phyloP scores from a whole-genome alignment of 495 filamentous ascomycete genomes.

The Lophium mytilinum region DNA sequence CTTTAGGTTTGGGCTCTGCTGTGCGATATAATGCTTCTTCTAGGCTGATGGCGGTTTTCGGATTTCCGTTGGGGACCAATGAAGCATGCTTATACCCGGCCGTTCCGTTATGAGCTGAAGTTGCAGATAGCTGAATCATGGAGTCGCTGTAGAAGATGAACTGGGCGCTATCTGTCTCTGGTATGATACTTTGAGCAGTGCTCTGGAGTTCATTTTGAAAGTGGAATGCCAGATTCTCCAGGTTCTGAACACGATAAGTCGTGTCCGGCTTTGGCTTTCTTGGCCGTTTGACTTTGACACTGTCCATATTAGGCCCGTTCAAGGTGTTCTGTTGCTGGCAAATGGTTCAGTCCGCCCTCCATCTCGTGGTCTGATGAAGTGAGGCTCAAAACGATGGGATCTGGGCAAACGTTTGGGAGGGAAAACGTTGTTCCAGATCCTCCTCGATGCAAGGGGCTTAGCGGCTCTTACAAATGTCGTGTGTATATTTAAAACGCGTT shows the following conservation, averaged over 20 bases:
- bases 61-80: background rate
- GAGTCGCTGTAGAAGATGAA: background rate
- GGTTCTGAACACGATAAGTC: background rate
- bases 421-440: too few relatives aligned
- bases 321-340: too few relatives aligned
- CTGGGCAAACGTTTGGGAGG: too few relatives aligned
- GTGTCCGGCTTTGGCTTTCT: background rate
- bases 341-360: too few relatives aligned
- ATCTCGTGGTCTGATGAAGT: too few relatives aligned
- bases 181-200: background rate
- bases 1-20: constrained; percentile 13
- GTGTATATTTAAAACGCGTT: too few relatives aligned
- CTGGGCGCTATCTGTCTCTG: background rate
- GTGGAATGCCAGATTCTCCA: background rate
- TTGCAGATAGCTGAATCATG: background rate
- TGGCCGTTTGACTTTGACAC: background rate
- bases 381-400: too few relatives aligned
- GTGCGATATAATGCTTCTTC: constrained; percentile 13
- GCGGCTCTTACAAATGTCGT: too few relatives aligned
- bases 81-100: background rate
- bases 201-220: background rate
- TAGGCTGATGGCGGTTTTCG: background rate
- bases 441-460: too few relatives aligned
- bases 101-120: background rate
- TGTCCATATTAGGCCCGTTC: background rate